phyloP scores from a whole-genome alignment of 352 stramenopile species.

The Elongisporangium anandrum region DNA sequence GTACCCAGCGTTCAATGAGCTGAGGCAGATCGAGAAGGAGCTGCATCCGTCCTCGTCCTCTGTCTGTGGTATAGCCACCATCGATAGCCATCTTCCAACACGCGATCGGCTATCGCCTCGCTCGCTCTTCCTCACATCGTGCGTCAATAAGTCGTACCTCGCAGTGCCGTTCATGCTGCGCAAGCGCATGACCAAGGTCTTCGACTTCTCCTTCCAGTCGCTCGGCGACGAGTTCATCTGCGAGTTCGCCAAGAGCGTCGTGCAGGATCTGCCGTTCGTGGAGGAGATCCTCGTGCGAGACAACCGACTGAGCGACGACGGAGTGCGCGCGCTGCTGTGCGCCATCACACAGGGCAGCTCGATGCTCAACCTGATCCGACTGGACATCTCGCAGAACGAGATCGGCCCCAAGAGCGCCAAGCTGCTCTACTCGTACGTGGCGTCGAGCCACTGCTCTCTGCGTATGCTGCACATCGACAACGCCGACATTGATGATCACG shows the following conservation, averaged over 20 bases:
- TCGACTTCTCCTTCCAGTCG: slow-evolving; percentile 82
- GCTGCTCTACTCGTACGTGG: slow-evolving; percentile 53
- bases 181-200: slow-evolving; percentile 54
- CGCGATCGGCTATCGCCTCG: slow-evolving; percentile 56
- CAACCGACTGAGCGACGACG: slow-evolving; percentile 82
- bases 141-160: slow-evolving; percentile 39
- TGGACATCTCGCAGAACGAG: slow-evolving; percentile 75
- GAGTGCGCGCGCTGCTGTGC: slow-evolving; percentile 49
- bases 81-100: slow-evolving; percentile 21
- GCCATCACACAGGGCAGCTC: slow-evolving; percentile 47
- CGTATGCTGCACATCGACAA: slow-evolving; percentile 69
- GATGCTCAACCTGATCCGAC: slow-evolving; percentile 42
- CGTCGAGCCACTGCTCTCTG: slow-evolving; percentile 53
- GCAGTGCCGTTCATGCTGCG: slow-evolving; percentile 65
- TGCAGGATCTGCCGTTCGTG: slow-evolving; percentile 52
- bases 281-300: slow-evolving; percentile 83
- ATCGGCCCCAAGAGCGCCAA: slow-evolving; percentile 54
- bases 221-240: slow-evolving; percentile 63
- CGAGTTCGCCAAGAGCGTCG: slow-evolving; percentile 58
- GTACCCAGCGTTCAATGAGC: slow-evolving; percentile 36
- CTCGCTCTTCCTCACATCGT: slow-evolving; percentile 56
- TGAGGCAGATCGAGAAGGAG: slow-evolving; percentile 31
- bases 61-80: slow-evolving; percentile 4
- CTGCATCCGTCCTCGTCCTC: slow-evolving; percentile 14
- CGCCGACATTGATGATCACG: slow-evolving; percentile 85